Percentiles rank a stretch among this genome's conserved stretches.
Conservation (phyloP, 2,329 filamentous ascomycete genomes). For the Epichloe baconii region DNA sequence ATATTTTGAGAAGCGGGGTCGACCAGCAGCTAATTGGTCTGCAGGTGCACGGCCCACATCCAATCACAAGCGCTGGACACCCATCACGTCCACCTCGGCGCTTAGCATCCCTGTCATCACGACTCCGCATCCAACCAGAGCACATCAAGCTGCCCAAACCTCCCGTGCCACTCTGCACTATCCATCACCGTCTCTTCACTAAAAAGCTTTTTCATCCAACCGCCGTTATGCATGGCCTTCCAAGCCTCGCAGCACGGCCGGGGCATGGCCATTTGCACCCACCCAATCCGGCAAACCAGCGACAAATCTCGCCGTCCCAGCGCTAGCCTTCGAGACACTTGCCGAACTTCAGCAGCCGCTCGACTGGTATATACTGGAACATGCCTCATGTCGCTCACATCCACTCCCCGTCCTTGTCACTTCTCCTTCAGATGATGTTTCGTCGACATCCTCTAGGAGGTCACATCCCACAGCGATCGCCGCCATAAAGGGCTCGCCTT, state of each 20-base stretch:
- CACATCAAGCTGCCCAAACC: constrained; percentile 5
- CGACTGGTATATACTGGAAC: constrained; percentile 37
- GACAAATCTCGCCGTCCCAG: constrained; percentile 3
- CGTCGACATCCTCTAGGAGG: constrained; percentile 31
- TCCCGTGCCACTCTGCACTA: constrained; percentile 5
- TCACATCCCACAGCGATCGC: constrained; percentile 22
- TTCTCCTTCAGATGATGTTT: constrained; percentile 38
- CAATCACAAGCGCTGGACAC: constrained; percentile 2
- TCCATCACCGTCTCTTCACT: constrained; percentile 4
- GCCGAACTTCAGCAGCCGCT: constrained; percentile 39
- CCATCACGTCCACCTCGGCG: constrained; percentile 17
- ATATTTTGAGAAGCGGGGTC: constrained; percentile 1
- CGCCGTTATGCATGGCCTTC: constrained; percentile 3
- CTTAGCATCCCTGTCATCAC: constrained; percentile 25
- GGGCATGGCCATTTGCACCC: not conserved
- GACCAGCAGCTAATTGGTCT: not conserved
- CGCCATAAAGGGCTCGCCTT: constrained; percentile 16
- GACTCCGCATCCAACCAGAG: constrained; percentile 28
- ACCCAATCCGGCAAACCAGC: not conserved
- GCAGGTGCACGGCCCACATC: not conserved
- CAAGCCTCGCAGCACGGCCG: not conserved
- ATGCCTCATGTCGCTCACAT: constrained; percentile 22
- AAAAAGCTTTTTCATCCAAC: not conserved
- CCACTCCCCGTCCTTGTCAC: constrained; percentile 23
- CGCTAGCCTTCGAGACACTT: constrained; percentile 25